Evolutionary conservation across 805 yeast species (phyloP).

Genomic region (Hanseniaspora singularis): DNA sequence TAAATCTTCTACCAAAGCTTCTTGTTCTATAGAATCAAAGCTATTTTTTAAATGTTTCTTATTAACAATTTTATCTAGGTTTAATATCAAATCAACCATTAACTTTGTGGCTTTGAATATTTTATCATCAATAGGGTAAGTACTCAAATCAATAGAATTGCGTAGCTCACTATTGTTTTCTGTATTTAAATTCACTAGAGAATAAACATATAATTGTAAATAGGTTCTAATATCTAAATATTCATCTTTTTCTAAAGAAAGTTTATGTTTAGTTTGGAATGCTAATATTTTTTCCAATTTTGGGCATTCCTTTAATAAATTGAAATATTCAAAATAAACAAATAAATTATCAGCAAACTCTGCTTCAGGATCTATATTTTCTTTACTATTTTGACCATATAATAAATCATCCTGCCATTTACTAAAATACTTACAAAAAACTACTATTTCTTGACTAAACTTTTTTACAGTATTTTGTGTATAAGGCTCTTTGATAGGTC

Average conservation of each 20-base stretch:
- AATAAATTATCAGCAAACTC: no score
- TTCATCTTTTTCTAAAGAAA: background rate
- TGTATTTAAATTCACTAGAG: background rate
- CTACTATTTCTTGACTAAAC: no score
- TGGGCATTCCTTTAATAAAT: no score
- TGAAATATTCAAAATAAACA: no score
- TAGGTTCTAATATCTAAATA: background rate
- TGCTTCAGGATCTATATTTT: no score
- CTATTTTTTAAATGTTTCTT: background rate
- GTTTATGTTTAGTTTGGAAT: background rate
- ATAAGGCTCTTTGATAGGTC: no score
- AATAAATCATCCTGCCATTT: no score
- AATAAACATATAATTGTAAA: background rate
- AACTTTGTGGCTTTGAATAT: background rate
- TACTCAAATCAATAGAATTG: background rate
- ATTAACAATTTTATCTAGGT: background rate
- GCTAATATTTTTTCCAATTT: no score
- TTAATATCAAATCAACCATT: background rate
- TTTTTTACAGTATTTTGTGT: no score
- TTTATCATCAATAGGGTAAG: background rate
- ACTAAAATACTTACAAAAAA: no score
- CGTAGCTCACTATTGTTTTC: background rate
- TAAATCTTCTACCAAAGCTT: background rate
- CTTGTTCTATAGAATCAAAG: background rate
- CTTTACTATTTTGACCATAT: no score